A percentile compares a stretch with the other conserved stretches of the same genome.
phyloP scores from a whole-genome alignment of 352 stramenopile species.

The Thraustochytrium striatum region DNA sequence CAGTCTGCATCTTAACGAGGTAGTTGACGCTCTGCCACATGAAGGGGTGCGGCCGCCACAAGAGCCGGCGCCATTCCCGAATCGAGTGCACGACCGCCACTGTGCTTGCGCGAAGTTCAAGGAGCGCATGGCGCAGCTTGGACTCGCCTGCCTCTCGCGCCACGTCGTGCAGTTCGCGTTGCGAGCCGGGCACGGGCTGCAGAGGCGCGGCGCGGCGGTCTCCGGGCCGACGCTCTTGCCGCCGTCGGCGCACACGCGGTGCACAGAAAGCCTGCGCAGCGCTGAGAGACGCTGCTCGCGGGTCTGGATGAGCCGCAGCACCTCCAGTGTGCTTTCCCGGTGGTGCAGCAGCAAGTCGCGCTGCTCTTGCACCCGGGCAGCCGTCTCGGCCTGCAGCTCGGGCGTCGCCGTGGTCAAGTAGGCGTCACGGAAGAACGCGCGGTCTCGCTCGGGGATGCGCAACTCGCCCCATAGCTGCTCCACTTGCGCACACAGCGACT shows the following conservation, averaged over 20 bases:
- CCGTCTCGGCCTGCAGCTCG: not conserved
- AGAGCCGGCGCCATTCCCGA: not conserved
- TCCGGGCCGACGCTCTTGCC: too few relatives aligned
- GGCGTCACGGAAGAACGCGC: not conserved
- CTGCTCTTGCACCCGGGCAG: not conserved
- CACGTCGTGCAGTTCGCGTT: too few relatives aligned
- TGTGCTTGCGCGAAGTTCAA: too few relatives aligned
- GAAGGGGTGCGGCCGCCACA: not conserved
- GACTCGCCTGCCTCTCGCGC: too few relatives aligned
- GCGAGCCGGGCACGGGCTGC: too few relatives aligned
- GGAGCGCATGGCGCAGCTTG: too few relatives aligned
- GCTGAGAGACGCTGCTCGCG: too few relatives aligned
- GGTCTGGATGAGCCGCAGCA: not conserved
- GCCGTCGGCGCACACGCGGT: too few relatives aligned
- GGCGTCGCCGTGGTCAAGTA: too few relatives aligned
- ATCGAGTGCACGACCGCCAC: not conserved
- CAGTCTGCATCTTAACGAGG: not conserved
- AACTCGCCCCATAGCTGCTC: not conserved
- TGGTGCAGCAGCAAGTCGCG: not conserved
- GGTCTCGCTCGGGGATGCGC: not conserved
- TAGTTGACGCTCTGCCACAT: not conserved
- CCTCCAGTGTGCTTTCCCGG: not conserved
- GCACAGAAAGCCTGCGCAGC: too few relatives aligned
- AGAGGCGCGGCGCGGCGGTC: too few relatives aligned
- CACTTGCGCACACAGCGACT: not conserved